Percentiles rank a stretch among this genome's conserved stretches.
phyloP scores from a whole-genome alignment of 768 basidiomycete genomes.

The Pisolithus orientalis region DNA sequence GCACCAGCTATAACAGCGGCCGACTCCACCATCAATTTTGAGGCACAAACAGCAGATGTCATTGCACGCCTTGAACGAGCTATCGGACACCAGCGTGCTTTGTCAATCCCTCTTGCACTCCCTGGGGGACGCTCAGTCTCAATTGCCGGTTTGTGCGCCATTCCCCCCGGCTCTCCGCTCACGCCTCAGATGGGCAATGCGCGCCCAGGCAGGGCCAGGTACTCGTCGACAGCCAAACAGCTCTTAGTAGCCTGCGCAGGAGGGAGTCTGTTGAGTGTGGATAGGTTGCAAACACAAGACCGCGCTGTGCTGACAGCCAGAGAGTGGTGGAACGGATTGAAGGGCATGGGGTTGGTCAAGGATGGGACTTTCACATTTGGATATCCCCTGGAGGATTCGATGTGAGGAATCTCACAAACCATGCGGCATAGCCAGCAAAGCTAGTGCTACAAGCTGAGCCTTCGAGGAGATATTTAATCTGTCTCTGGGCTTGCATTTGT shows the following conservation, averaged over 20 bases:
- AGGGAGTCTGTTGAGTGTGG: slow-evolving; percentile 46
- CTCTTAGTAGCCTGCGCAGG: slow-evolving; percentile 53
- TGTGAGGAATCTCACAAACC: not conserved
- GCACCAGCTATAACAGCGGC: slow-evolving; percentile 40
- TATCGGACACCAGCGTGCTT: slow-evolving; percentile 24
- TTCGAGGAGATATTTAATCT: too few species aligned
- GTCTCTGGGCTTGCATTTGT: too few species aligned
- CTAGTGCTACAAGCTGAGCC: too few species aligned
- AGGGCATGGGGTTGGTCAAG: slow-evolving; percentile 23
- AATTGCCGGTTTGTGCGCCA: slow-evolving; percentile 14
- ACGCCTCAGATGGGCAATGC: slow-evolving; percentile 9
- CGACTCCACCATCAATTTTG: slow-evolving; percentile 1
- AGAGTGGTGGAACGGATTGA: slow-evolving; percentile 79
- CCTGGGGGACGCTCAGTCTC: slow-evolving; percentile 21
- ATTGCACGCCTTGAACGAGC: slow-evolving; percentile 20
- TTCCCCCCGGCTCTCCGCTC: slow-evolving; percentile 17
- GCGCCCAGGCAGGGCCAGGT: slow-evolving; percentile 38
- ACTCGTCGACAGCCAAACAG: slow-evolving; percentile 31
- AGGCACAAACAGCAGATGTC: not conserved
- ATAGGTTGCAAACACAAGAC: slow-evolving; percentile 56
- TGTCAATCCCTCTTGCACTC: slow-evolving; percentile 16
- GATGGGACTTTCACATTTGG: slow-evolving; percentile 4
- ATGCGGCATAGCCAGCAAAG: too few species aligned
- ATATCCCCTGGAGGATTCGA: not conserved
- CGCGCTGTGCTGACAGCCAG: slow-evolving; percentile 46